Conservation (phyloP, 1,284 basidiomycete genomes). For the Meira miltonrushii region DNA sequence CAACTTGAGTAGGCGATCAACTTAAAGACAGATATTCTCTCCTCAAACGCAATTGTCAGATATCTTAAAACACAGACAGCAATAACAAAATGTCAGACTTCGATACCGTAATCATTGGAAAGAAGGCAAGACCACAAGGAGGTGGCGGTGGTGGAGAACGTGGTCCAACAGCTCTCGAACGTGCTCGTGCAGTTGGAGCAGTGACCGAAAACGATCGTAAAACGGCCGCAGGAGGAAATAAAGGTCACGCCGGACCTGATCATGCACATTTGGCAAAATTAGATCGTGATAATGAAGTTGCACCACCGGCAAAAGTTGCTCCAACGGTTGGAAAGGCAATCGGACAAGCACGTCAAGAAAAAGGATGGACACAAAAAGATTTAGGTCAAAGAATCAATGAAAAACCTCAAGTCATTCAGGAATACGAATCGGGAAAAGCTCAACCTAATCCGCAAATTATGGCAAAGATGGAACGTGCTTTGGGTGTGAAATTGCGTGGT, state of each 20-base stretch:
- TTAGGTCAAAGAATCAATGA: slow-evolving; percentile 89
- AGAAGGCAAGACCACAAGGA: slow-evolving; percentile 61
- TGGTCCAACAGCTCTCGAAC: slow-evolving; percentile 53
- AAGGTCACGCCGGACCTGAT: slow-evolving; percentile 43
- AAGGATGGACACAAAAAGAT: slow-evolving; percentile 83
- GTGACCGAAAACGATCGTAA: slow-evolving; percentile 56
- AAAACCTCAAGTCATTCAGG: slow-evolving; percentile 16
- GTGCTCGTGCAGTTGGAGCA: slow-evolving; percentile 55
- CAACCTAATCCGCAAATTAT: slow-evolving; percentile 85
- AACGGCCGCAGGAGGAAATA: slow-evolving; percentile 44
- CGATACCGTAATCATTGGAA: slow-evolving; percentile 65
- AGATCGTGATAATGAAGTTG: slow-evolving; percentile 71
- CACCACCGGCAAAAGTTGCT: slow-evolving; percentile 80
- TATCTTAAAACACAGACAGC: background rate
- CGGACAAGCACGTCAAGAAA: slow-evolving; percentile 70
- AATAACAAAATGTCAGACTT: slow-evolving; percentile 20
- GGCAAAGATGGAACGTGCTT: slow-evolving; percentile 77
- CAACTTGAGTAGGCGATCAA: background rate
- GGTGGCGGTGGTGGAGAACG: slow-evolving; percentile 63
- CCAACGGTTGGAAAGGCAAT: slow-evolving; percentile 80
- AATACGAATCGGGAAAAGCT: slow-evolving; percentile 61
- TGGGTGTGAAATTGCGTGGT: slow-evolving; percentile 81
- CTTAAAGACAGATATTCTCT: background rate
- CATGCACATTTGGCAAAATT: slow-evolving; percentile 49
- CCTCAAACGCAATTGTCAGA: background rate